Evolutionary conservation across 2,329 filamentous ascomycete genomes (phyloP).

Genomic region (Fusarium abutilonis): DNA sequence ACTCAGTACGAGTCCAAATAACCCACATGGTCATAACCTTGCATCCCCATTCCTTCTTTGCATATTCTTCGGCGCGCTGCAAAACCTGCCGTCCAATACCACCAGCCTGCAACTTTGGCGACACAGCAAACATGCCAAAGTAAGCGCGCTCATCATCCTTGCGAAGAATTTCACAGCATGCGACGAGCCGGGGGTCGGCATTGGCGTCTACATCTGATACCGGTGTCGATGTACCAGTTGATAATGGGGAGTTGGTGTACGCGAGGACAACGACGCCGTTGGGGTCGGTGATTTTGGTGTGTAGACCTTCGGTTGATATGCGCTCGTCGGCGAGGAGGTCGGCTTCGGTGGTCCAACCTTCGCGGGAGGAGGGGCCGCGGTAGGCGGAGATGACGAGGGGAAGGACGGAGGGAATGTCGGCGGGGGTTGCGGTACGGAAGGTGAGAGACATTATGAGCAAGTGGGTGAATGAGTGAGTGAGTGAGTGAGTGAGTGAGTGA

Average conservation of each 20-base stretch:
- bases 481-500: not conserved
- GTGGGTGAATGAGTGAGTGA: not conserved
- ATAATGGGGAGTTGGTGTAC: constrained; percentile 5
- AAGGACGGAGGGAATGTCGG: constrained; percentile 49
- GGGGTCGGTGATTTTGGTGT: constrained; percentile 54
- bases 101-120: constrained; percentile 54
- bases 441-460: constrained; percentile 28
- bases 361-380: constrained; percentile 53
- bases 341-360: constrained; percentile 60
- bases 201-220: constrained; percentile 32
- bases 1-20: constrained; percentile 55
- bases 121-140: constrained; percentile 61
- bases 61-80: constrained; percentile 53
- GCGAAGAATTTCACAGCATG: constrained; percentile 57
- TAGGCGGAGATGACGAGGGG: constrained; percentile 57
- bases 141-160: constrained; percentile 48
- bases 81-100: constrained; percentile 57
- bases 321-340: constrained; percentile 56
- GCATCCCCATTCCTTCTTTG: constrained; percentile 47
- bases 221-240: constrained; percentile 22
- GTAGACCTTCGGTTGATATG: constrained; percentile 52
- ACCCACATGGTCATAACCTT: constrained; percentile 56
- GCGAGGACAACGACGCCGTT: constrained; percentile 52
- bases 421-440: constrained; percentile 44
- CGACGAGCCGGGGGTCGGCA: constrained; percentile 44